Evolutionary conservation across 2,329 filamentous ascomycete species (phyloP).

Genomic region (Cladophialophora exuberans): DNA sequence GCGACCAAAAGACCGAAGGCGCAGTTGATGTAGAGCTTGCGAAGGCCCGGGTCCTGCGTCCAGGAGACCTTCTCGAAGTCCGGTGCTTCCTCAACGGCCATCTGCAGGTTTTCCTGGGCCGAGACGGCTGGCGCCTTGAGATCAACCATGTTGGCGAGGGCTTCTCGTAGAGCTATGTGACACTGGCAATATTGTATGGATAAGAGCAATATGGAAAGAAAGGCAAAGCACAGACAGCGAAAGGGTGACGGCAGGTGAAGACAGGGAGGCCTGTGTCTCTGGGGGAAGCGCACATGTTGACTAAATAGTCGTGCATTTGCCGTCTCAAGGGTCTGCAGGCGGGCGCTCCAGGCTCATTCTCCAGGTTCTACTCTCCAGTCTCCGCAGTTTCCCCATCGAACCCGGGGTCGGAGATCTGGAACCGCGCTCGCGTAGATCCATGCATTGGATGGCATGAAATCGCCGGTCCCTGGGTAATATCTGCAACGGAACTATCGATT

Average conservation of each 20-base stretch:
- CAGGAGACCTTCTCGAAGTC: slow-evolving; percentile 60
- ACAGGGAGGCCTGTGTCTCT: slow-evolving; percentile 3
- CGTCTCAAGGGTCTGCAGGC: background rate
- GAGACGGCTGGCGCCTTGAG: slow-evolving; percentile 15
- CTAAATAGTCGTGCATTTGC: background rate
- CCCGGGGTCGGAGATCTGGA: background rate
- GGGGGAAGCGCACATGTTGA: slow-evolving; percentile 10
- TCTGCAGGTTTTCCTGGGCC: slow-evolving; percentile 14
- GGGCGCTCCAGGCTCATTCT: background rate
- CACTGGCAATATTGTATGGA: slow-evolving; percentile 15
- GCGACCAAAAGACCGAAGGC: slow-evolving; percentile 43
- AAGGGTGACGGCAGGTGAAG: slow-evolving; percentile 11
- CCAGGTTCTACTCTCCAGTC: background rate
- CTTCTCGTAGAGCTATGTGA: slow-evolving; percentile 12
- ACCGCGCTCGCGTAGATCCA: background rate
- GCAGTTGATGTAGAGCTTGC: slow-evolving; percentile 62
- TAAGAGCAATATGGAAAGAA: slow-evolving; percentile 17
- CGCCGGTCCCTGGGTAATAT: background rate
- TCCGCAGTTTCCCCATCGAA: background rate
- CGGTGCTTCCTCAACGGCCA: slow-evolving; percentile 50
- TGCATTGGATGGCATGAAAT: background rate
- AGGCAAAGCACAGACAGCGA: slow-evolving; percentile 12
- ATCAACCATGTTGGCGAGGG: slow-evolving; percentile 14
- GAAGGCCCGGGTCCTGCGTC: slow-evolving; percentile 59
- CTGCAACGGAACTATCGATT: background rate